Evolutionary conservation across 2,329 filamentous ascomycete species (phyloP).

Genomic region (Monilinia aucupariae): DNA sequence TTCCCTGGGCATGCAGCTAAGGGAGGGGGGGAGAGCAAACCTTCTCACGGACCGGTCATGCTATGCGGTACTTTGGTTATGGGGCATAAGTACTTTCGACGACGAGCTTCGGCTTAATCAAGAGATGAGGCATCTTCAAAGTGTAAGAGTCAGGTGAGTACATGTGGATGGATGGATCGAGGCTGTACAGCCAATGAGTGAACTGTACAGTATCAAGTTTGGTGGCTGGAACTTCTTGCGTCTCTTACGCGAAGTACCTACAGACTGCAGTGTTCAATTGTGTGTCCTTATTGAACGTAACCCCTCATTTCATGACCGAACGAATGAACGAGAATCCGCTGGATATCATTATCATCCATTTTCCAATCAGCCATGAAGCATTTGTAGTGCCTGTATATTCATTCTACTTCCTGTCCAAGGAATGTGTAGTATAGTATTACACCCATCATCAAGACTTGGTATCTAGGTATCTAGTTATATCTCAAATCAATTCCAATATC

Average conservation of each 20-base stretch:
- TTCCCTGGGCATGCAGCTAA: not conserved
- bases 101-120: not conserved
- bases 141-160: not conserved
- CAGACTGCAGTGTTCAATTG: too few relatives aligned
- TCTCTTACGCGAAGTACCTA: not conserved
- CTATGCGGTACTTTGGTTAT: not conserved
- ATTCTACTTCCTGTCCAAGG: too few relatives aligned
- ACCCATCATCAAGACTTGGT: constrained; percentile 7
- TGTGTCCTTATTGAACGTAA: not conserved
- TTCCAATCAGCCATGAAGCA: not conserved
- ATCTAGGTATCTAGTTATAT: constrained; percentile 8
- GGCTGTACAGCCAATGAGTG: not conserved
- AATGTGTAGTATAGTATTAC: too few relatives aligned
- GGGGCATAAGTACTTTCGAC: not conserved
- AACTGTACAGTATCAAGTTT: not conserved
- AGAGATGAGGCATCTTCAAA: not conserved
- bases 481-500: not conserved
- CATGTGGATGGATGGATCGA: not conserved
- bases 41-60: constrained; percentile 7
- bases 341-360: not conserved
- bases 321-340: not conserved
- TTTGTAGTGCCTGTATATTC: not conserved
- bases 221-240: too few relatives aligned
- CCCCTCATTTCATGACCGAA: not conserved
- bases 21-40: constrained; percentile 9